Percentiles rank a stretch among this genome's conserved stretches.
These are phyloP conservation scores for Acrodontium crateriforme DNA, from an alignment of 2,329 filamentous ascomycete genomes.

Conservation along the genomic window DNA sequence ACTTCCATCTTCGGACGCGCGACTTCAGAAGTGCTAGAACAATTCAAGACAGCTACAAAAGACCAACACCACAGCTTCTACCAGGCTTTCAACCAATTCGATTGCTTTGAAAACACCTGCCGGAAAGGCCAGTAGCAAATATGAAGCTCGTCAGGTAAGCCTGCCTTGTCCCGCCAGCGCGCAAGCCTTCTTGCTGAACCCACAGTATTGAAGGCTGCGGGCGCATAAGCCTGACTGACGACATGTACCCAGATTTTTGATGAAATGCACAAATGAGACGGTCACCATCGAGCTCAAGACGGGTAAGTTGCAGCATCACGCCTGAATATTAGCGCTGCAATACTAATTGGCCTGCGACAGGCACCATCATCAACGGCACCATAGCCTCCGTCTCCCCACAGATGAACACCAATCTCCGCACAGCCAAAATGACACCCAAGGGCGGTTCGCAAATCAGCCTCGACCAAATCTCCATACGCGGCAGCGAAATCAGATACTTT, in stretches of 20 bases:
- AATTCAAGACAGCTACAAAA: too few species aligned
- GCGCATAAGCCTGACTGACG: slow-evolving; percentile 22
- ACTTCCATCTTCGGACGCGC: too few species aligned
- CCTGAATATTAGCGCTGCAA: neutral
- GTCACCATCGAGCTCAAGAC: slow-evolving; percentile 98
- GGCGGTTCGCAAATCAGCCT: slow-evolving; percentile 76
- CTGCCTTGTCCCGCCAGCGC: slow-evolving; percentile 11
- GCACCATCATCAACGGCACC: slow-evolving; percentile 91
- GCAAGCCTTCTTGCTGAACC: slow-evolving; percentile 30
- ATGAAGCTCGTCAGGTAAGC: slow-evolving; percentile 97
- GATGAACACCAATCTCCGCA: slow-evolving; percentile 95
- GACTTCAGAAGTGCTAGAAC: too few species aligned
- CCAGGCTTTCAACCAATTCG: too few species aligned
- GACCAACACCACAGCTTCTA: too few species aligned
- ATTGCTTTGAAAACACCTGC: too few species aligned
- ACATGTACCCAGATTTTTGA: slow-evolving; percentile 60
- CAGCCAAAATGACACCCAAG: slow-evolving; percentile 90
- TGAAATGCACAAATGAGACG: slow-evolving; percentile 99
- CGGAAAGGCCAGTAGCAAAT: too few species aligned
- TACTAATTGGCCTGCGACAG: slow-evolving; percentile 35
- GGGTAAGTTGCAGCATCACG: slow-evolving; percentile 40
- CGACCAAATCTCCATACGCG: slow-evolving; percentile 93
- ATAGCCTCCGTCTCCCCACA: slow-evolving; percentile 93
- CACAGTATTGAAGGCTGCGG: slow-evolving; percentile 28
- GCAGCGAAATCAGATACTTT: slow-evolving; percentile 89